Evolutionary conservation across 768 basidiomycete species (phyloP).

Genomic region (Russula olivacea): DNA sequence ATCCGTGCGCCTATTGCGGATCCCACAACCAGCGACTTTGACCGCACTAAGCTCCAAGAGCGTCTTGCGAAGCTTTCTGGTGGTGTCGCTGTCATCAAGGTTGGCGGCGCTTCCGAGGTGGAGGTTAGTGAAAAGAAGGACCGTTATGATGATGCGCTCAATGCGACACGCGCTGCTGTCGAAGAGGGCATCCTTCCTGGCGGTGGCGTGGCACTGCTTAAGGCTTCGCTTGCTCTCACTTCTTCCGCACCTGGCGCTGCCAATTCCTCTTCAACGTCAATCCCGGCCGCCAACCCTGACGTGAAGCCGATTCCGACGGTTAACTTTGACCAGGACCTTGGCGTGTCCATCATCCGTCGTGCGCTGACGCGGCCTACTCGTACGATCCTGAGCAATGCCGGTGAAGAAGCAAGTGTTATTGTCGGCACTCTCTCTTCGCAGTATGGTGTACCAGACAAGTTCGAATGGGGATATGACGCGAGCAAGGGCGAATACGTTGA

Average conservation of each 20-base stretch:
- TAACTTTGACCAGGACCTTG: constrained; percentile 98
- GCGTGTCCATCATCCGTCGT: constrained; percentile 85
- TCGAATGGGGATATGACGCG: constrained; percentile 86
- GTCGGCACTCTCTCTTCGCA: constrained; percentile 75
- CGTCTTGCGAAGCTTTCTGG: constrained; percentile 93
- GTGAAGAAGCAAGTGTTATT: constrained; percentile 90
- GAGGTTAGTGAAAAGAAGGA: constrained; percentile 99
- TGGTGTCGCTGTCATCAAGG: constrained; percentile 98
- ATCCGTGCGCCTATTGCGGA: constrained; percentile 81
- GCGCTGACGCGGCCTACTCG: constrained; percentile 80
- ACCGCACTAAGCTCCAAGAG: constrained; percentile 92
- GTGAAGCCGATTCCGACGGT: constrained; percentile 65
- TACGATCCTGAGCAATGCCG: constrained; percentile 89
- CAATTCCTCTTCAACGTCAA: constrained; percentile 8
- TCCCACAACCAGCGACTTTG: constrained; percentile 84
- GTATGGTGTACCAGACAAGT: constrained; percentile 70
- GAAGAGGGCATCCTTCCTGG: constrained; percentile 98
- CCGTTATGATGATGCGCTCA: constrained; percentile 92
- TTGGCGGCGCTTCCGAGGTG: constrained; percentile 88
- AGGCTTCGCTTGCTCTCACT: constrained; percentile 67
- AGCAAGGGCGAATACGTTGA: constrained; percentile 88
- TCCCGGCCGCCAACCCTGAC: constrained; percentile 42
- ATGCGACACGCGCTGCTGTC: constrained; percentile 96
- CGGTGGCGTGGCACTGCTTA: constrained; percentile 89
- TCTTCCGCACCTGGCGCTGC: constrained; percentile 36